Evolutionary conservation across 208 protist species (phyloP).

Genomic region (Strigomonas culicis): DNA sequence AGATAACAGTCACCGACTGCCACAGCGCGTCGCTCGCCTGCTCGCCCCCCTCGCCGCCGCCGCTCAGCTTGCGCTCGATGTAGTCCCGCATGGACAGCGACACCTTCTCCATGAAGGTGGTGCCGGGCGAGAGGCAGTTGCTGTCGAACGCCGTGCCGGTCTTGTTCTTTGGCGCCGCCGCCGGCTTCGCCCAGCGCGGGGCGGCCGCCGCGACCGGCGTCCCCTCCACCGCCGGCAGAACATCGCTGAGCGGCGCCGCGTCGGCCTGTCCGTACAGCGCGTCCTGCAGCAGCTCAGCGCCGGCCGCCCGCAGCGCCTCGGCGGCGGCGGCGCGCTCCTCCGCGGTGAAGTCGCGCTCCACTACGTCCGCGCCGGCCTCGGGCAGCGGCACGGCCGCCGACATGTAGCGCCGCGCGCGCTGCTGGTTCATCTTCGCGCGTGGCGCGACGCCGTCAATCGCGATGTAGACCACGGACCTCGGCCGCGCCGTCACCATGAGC

Average conservation of each 20-base stretch:
- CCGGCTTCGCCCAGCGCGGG: background rate
- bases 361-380: background rate
- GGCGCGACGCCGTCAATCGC: conserved; percentile 97
- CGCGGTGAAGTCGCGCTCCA: conserved; percentile 41
- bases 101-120: conserved; percentile 97
- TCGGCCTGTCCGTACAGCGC: conserved; percentile 40
- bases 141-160: conserved; percentile 85
- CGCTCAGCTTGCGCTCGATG: conserved; percentile 66
- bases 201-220: conserved; percentile 3
- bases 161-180: conserved; percentile 16
- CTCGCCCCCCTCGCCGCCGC: background rate
- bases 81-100: conserved; percentile 54
- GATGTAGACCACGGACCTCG: conserved; percentile 96
- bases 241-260: background rate
- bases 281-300: conserved; percentile 30
- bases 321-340: conserved; percentile 34
- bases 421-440: conserved; percentile 99
- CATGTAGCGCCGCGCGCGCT: conserved; percentile 93
- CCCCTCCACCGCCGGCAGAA: conserved; percentile 1
- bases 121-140: conserved; percentile 99
- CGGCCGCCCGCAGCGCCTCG: conserved; percentile 50
- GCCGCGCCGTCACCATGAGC: conserved; percentile 94
- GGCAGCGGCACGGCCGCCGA: conserved; percentile 28
- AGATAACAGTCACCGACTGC: conserved; percentile 81
- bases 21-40: conserved; percentile 48